These are phyloP conservation scores for Citrus medica DNA, from an alignment of 345 rosid species.

Conservation along the genomic window DNA sequence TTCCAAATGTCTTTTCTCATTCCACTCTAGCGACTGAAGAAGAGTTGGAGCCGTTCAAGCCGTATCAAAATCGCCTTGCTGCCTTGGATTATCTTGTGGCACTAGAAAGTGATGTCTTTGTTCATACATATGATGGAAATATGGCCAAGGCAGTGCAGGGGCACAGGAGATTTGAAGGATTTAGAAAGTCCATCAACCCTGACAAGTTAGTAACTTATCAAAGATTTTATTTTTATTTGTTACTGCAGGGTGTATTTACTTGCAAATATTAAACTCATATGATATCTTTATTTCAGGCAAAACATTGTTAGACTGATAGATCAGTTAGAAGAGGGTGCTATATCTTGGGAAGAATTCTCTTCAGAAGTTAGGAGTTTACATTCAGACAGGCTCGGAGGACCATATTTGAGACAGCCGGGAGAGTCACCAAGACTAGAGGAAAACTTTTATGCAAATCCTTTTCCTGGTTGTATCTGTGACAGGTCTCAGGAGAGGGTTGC, in stretches of 20 bases:
- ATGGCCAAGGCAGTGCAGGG: slow-evolving; percentile 99
- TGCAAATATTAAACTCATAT: neutral
- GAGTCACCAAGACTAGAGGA: slow-evolving; percentile 79
- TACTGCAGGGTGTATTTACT: neutral
- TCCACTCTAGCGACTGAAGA: slow-evolving; percentile 72
- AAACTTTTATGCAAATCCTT: slow-evolving; percentile 85
- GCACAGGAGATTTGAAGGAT: slow-evolving; percentile 82
- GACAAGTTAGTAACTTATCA: slow-evolving; percentile 45
- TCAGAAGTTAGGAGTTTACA: slow-evolving; percentile 60
- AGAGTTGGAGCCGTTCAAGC: slow-evolving; percentile 70
- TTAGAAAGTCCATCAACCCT: slow-evolving; percentile 79
- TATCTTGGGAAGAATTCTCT: slow-evolving; percentile 77
- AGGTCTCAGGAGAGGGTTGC: slow-evolving; percentile 27
- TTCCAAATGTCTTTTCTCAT: slow-evolving; percentile 83
- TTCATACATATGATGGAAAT: slow-evolving; percentile 90
- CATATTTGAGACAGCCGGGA: slow-evolving; percentile 60
- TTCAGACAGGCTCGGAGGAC: slow-evolving; percentile 65
- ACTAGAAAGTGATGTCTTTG: slow-evolving; percentile 88
- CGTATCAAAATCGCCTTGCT: slow-evolving; percentile 87
- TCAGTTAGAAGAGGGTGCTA: slow-evolving; percentile 53
- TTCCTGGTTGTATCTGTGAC: slow-evolving; percentile 82
- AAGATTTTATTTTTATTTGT: neutral
- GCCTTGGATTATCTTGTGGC: slow-evolving; percentile 91
- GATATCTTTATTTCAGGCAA: slow-evolving; percentile 43
- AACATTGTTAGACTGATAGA: slow-evolving; percentile 69